phyloP scores from a whole-genome alignment of 257 asterid genomes.

The Solanum stenotomum region DNA sequence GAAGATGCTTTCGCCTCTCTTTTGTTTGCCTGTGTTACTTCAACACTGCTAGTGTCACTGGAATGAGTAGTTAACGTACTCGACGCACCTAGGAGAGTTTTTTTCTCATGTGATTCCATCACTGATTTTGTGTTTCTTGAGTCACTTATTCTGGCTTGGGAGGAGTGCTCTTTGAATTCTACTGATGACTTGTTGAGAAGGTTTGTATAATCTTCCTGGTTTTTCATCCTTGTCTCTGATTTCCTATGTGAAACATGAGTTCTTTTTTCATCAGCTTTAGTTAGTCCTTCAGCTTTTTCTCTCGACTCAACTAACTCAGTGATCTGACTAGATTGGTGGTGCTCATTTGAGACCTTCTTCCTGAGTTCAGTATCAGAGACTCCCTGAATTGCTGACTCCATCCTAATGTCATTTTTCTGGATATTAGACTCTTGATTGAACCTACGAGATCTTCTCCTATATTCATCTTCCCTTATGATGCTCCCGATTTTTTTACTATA shows the following conservation, averaged over 20 bases:
- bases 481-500: constrained; percentile 18
- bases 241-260: constrained; percentile 20
- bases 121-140: constrained; percentile 12
- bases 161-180: constrained; percentile 15
- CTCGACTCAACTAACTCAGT: constrained; percentile 32
- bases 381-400: constrained; percentile 28
- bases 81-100: neutral
- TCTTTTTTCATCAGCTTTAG: constrained; percentile 8
- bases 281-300: constrained; percentile 27
- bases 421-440: constrained; percentile 27
- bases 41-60: constrained; percentile 21
- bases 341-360: constrained; percentile 27
- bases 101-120: constrained; percentile 25
- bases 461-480: constrained; percentile 36
- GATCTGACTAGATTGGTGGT: constrained; percentile 22
- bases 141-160: constrained; percentile 16
- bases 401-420: constrained; percentile 39
- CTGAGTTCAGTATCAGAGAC: constrained; percentile 23
- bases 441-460: constrained; percentile 24
- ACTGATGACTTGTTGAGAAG: constrained; percentile 27
- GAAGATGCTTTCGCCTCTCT: constrained; percentile 20
- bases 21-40: constrained; percentile 16
- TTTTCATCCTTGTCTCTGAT: constrained; percentile 21
- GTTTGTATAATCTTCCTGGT: constrained; percentile 26
- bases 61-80: constrained; percentile 7